Evolutionary conservation across 2,329 filamentous ascomycete species (phyloP).

Genomic region (Colletotrichum magnum): DNA sequence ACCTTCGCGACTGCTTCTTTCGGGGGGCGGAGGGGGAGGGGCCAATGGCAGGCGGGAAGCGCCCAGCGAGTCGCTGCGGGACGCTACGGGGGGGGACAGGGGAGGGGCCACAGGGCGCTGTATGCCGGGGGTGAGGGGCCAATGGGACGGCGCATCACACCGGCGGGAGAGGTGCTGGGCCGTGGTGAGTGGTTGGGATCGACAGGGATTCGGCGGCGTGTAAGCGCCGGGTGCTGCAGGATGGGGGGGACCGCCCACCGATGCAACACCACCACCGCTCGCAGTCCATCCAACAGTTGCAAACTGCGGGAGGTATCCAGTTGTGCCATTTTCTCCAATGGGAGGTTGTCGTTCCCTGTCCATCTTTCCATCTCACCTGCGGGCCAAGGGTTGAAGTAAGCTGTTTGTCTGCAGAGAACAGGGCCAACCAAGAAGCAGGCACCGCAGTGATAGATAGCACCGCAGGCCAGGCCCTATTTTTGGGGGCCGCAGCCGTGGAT

Average conservation of each 20-base stretch:
- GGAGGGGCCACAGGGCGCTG: background rate
- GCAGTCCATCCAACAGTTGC: too few species aligned
- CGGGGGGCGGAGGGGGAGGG: background rate
- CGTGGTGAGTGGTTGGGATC: slow-evolving; percentile 22
- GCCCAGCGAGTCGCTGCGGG: slow-evolving; percentile 40
- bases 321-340: too few species aligned
- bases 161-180: slow-evolving; percentile 3
- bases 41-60: slow-evolving; percentile 31
- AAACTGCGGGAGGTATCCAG: too few species aligned
- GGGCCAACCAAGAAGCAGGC: too few species aligned
- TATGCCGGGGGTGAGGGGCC: background rate
- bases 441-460: too few species aligned
- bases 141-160: slow-evolving; percentile 31
- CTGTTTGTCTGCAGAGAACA: background rate
- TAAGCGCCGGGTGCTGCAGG: slow-evolving; percentile 40
- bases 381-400: background rate
- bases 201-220: slow-evolving; percentile 36
- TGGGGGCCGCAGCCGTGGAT: background rate
- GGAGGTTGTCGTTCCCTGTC: too few species aligned
- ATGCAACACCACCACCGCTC: slow-evolving; percentile 17
- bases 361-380: too few species aligned
- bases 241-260: background rate
- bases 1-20: too few species aligned
- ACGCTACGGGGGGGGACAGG: slow-evolving; percentile 7
- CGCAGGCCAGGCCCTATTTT: slow-evolving; percentile 8